phyloP scores from a whole-genome alignment of 148 eudicot species.

The Persicaria maculosa region DNA sequence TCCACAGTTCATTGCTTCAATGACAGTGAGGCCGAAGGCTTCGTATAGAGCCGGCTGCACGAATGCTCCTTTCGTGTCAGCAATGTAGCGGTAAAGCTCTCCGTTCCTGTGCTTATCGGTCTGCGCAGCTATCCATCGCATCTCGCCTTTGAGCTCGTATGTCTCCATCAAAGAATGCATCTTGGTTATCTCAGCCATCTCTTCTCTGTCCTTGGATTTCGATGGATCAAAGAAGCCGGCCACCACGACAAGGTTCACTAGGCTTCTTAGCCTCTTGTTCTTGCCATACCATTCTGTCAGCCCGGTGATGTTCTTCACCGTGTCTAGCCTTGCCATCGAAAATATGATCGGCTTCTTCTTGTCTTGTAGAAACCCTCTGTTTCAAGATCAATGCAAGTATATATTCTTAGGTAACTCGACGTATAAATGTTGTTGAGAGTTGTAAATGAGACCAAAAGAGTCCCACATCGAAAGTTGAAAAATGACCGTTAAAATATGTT shows the following conservation, averaged over 20 bases:
- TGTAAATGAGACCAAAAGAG: too few relatives aligned
- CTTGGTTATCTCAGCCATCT: constrained; percentile 72
- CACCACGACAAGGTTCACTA: constrained; percentile 81
- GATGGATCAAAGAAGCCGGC: constrained; percentile 84
- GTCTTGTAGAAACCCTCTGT: constrained; percentile 80
- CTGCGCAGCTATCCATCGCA: constrained; percentile 97
- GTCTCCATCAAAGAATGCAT: constrained; percentile 73
- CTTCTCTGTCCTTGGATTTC: constrained; percentile 97
- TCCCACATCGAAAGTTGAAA: too few relatives aligned
- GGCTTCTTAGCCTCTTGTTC: constrained; percentile 65
- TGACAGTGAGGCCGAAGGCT: constrained; percentile 93
- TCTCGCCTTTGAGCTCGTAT: constrained; percentile 76
- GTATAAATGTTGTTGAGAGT: too few relatives aligned
- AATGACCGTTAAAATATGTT: not conserved
- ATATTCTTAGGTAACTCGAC: not conserved
- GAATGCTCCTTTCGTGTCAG: constrained; percentile 84
- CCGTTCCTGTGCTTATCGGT: constrained; percentile 66
- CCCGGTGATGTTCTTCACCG: constrained; percentile 79
- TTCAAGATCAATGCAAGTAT: not conserved
- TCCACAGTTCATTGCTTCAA: constrained; percentile 98
- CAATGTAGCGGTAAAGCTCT: constrained; percentile 80
- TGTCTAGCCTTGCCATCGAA: constrained; percentile 98
- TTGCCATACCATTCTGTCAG: constrained; percentile 85
- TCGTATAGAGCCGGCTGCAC: constrained; percentile 92
- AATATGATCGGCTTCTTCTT: constrained; percentile 77